Conservation (phyloP, 352 stramenopile species). For the Pythium dissimile region DNA sequence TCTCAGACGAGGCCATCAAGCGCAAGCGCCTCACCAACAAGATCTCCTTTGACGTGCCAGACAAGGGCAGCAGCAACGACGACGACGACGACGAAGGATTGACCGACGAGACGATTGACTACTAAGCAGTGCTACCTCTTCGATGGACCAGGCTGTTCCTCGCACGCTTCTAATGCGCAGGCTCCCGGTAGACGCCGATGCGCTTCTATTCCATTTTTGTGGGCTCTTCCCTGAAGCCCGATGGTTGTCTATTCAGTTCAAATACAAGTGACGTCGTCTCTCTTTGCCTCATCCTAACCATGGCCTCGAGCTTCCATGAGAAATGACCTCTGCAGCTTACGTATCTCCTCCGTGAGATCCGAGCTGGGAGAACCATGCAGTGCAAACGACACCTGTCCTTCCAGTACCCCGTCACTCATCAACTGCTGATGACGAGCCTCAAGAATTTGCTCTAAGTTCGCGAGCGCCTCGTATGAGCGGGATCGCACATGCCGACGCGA, state of each 20-base stretch:
- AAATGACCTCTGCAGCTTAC: conserved; percentile 27
- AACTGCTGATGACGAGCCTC: conserved; percentile 68
- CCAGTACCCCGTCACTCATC: conserved; percentile 45
- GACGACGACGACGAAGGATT: conserved; percentile 4
- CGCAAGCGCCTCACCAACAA: conserved; percentile 11
- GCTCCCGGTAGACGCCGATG: background rate
- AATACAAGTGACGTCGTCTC: conserved; percentile 11
- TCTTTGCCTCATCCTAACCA: background rate
- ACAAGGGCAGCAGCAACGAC: conserved; percentile 1
- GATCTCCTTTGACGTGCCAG: conserved; percentile 16
- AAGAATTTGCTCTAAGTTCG: conserved; percentile 69
- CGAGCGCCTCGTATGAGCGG: conserved; percentile 71
- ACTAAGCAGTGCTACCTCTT: too few relatives aligned
- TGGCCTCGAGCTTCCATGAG: conserved; percentile 7
- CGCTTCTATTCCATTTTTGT: conserved; percentile 10
- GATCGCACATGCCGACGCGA: conserved; percentile 27
- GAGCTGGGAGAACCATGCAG: background rate
- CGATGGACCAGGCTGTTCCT: background rate
- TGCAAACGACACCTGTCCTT: background rate
- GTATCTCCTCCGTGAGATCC: conserved; percentile 29
- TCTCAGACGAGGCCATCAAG: background rate
- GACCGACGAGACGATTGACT: background rate
- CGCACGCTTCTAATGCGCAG: background rate
- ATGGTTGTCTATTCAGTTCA: conserved; percentile 17
- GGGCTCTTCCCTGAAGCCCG: background rate